phyloP scores from a whole-genome alignment of 192 early-diverging fungal genomes.

The Mortierella hygrophila region DNA sequence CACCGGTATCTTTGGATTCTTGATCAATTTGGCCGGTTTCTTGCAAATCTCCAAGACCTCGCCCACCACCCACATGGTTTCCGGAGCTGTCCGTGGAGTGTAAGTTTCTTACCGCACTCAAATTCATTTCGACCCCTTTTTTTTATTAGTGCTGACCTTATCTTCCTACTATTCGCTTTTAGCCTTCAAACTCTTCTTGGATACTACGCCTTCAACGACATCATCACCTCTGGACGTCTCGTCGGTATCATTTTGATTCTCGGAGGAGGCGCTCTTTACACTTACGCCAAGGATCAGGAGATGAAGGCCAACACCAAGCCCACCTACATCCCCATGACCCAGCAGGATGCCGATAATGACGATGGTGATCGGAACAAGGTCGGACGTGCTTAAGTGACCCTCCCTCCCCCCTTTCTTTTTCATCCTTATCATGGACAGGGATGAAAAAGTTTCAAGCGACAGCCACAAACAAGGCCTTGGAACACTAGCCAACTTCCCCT shows the following conservation, averaged over 20 bases:
- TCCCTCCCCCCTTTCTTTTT: background rate
- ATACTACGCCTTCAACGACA: constrained; percentile 44
- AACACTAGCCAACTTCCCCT: background rate
- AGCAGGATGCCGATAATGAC: constrained; percentile 27
- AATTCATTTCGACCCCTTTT: background rate
- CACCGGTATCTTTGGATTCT: constrained; percentile 70
- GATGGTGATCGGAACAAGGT: constrained; percentile 19
- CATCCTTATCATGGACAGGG: background rate
- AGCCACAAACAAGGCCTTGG: background rate
- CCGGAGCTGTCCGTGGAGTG: constrained; percentile 71
- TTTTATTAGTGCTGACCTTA: background rate
- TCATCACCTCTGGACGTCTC: constrained; percentile 56
- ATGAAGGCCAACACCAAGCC: constrained; percentile 48
- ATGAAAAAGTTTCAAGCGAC: background rate
- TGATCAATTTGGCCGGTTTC: constrained; percentile 74
- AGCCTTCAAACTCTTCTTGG: constrained; percentile 58
- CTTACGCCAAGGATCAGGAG: constrained; percentile 56
- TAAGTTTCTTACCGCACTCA: background rate
- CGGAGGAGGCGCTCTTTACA: constrained; percentile 52
- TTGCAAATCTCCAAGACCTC: constrained; percentile 75
- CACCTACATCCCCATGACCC: constrained; percentile 53
- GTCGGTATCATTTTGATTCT: constrained; percentile 59
- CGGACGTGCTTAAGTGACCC: constrained; percentile 8
- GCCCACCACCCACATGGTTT: constrained; percentile 73
- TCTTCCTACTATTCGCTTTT: constrained; percentile 1